Base-by-base conservation (phyloP, 2,329 filamentous ascomycete genomes). In the Penicillium crustosum region DNA sequence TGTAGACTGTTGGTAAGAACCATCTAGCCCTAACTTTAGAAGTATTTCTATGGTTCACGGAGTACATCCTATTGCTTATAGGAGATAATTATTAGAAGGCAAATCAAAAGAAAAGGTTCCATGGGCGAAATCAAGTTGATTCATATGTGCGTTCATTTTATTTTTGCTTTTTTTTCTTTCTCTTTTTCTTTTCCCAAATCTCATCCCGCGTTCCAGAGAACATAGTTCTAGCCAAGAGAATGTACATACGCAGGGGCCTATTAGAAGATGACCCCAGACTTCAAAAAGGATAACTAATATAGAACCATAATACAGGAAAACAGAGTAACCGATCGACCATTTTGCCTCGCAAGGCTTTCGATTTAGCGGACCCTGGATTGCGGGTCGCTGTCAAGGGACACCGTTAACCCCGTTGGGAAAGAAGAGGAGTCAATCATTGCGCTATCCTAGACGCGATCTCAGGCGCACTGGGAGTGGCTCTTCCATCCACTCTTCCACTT, bases 391-490 rank as follows among this genome's bases (percentile, higher is more conserved):
- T 53, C 58, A 64, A 59, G 25, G 31, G 42, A 44, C 42, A 65
- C 63, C 61, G 48, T 66, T 60, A 64, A 56, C 64, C 60, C 7
- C 13, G 49, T 60, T 51, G 23, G 51, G 64, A 58, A 64, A 64
- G 47, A 48, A 56, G 47, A 52, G 8, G 50, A 35, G 63, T 54
- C 53, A 50, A 64, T 64, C 39, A 19, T 25, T n/a, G 57, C 21
- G 39, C 54, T 36, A 53, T 60, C 41, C 38, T 45, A 56, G 59
- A 54, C 58, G 39, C 39, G 29, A 45, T 58, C 36, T 35, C 36
- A 50, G 58, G 44, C 48, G 35, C n/a, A 21, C 12, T 45, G 21
- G 17, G n/a, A 39, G 19, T 43, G 38, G 41, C 33, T 39, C 38
- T 36, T n/a, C 25, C 8, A 15, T n/a, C 25, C 8, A 15, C 29